A percentile compares a stretch with the other conserved stretches of the same genome.
phyloP scores from a whole-genome alignment of 2,329 filamentous ascomycete species.

The Fusarium verrucosum region DNA sequence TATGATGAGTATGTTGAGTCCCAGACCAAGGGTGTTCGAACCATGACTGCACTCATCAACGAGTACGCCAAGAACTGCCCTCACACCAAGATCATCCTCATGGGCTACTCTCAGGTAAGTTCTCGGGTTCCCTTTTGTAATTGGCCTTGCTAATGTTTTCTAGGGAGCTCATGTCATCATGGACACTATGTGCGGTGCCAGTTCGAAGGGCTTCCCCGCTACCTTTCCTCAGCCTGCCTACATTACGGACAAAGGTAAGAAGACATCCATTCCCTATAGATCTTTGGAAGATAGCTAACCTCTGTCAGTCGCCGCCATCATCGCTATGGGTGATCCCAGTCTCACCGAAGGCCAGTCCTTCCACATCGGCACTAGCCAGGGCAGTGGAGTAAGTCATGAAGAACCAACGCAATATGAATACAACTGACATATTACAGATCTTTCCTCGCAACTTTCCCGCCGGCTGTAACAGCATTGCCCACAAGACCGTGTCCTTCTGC shows the following conservation, averaged over 20 bases:
- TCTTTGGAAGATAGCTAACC: neutral
- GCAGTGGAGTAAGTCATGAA: constrained; percentile 22
- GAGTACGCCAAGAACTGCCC: constrained; percentile 31
- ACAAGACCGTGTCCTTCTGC: constrained; percentile 31
- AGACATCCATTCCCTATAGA: fast-evolving
- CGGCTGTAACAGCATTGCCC: constrained; percentile 13
- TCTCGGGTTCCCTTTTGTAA: fast-evolving
- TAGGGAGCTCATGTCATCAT: constrained; percentile 26
- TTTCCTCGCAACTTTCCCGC: constrained; percentile 16
- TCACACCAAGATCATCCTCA: constrained; percentile 23
- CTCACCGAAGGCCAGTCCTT: constrained; percentile 20
- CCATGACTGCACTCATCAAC: constrained; percentile 13
- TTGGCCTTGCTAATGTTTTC: neutral
- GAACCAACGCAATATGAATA: neutral
- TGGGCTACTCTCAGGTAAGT: constrained; percentile 34
- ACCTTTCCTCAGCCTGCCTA: neutral
- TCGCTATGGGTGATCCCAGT: constrained; percentile 30
- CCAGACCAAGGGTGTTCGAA: constrained; percentile 23
- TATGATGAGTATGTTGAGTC: constrained; percentile 32
- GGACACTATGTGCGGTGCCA: constrained; percentile 27
- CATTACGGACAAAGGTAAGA: constrained; percentile 11
- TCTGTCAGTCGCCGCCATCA: constrained; percentile 1
- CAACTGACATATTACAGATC: constrained; percentile 15
- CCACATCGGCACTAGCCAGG: constrained; percentile 19
- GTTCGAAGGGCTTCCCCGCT: constrained; percentile 6